These are phyloP conservation scores for Mariannaea sp. DNA, from an alignment of 2,329 filamentous ascomycete species.

Conservation along the genomic window DNA sequence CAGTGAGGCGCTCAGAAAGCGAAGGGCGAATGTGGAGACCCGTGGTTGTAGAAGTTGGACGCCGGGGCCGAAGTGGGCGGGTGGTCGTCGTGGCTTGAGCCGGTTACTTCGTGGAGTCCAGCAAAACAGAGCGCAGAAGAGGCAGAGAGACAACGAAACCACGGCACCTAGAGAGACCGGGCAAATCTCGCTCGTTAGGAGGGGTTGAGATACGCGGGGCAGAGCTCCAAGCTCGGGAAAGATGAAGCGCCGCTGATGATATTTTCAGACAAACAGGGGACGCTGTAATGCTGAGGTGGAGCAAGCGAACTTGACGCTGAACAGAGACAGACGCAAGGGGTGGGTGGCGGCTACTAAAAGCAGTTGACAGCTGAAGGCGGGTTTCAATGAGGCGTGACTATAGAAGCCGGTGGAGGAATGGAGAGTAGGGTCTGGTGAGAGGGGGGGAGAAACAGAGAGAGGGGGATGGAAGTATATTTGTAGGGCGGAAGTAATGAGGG, in stretches of 20 bases:
- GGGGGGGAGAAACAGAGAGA: neutral
- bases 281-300: neutral
- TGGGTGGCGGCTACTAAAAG: constrained; percentile 1
- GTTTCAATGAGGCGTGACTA: neutral
- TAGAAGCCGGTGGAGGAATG: neutral
- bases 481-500: neutral
- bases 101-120: too few species aligned
- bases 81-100: neutral
- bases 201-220: neutral
- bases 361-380: neutral
- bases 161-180: too few species aligned
- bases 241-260: neutral
- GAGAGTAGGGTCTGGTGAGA: neutral
- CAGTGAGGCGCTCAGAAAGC: constrained; percentile 12
- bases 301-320: neutral
- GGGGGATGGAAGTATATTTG: constrained; percentile 16
- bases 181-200: neutral
- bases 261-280: constrained; percentile 9
- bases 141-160: neutral
- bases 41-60: neutral
- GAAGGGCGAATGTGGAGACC: constrained; percentile 9
- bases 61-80: neutral
- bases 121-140: neutral
- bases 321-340: neutral
- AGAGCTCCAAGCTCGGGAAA: neutral